Base-by-base conservation (phyloP, 1,139 yeast genomes). In the Magnusiomyces paraingens region DNA sequence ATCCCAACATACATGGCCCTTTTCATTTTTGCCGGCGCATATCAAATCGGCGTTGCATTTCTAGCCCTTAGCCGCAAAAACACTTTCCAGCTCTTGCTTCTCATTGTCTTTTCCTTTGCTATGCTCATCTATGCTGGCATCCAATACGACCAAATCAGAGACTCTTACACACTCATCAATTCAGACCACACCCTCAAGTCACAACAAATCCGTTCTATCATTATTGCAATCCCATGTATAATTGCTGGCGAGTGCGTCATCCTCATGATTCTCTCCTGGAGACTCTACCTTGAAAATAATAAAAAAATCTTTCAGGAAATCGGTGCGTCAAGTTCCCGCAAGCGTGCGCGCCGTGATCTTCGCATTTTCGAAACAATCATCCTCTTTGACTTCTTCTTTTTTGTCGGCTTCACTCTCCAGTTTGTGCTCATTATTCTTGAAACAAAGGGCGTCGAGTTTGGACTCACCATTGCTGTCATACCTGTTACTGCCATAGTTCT, bases 341-440 rank as follows among this genome's bases (percentile, higher is more conserved):
- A 73, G 57, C 64, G 70, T 22, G 69, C 76, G 60, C 76, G 74
- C 61, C 66, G 72, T 49, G 62, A 69, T 15, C 78, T 75, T 62
- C 78, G 77, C 61, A 58, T 66, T 36, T 66, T 64, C 55, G 60
- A 60, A 47, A 66, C 77, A 4, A 66, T 77, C 43, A 67, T 78
- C 35, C 71, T 76, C 49, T 75, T 76, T 59, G 79, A 74, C 59
- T 74, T 77, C 53, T 78, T 76, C 70, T 77, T 77, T 67, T 77
- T 79, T 58, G 64, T 78, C 47, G 83, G 81, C 1, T 79, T 79
- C 64, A 77, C 82, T 1, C 72, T 79, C 40, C 83, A 79, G 63
- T 79, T 78, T 60, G 65, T 76, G 36, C 80, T 78, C 42, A 77
- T 79, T 53, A 77, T 79, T 69, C 68, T 77, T 38, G 67, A 75